Base-by-base conservation (phyloP, 441 rosid genomes). In the Bruguiera hainesii region DNA sequence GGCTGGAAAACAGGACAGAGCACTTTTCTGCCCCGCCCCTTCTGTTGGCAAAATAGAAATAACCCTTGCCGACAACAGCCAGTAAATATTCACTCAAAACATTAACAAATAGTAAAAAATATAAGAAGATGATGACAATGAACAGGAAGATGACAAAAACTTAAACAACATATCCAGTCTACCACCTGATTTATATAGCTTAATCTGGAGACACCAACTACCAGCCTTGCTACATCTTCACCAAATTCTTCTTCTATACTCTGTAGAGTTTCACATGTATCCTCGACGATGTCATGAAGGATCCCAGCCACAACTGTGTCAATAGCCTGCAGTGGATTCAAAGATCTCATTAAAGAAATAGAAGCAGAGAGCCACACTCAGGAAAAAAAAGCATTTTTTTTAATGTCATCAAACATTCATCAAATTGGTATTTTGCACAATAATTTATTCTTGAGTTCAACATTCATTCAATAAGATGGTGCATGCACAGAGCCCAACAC, bases 271-370 rank as follows among this genome's bases (percentile, higher is more conserved):
- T 84, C 80, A 71, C 71, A 9, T 7, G 90, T 75, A 75, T 89
- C 95, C 67, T 89, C 89, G 42, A 86, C 73, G 18, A 86, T 83
- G 58, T 89, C 91, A 71, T 89, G 95, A 71, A 89, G 88, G 79
- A 86, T 81, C 72, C 89, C 91, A 70, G 87, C 89, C 72, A 88
- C 89, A 61, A 88, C 85, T 9, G 95, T 83, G 68, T 84, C 82
- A 63, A 85, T 73, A 62, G 95, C 91, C 95, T 88, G 76, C 53
- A 63, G 64, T 30, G 66, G 55, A 68, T 35, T 53, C 19, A 19
- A 37, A 31, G 29, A 60, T 66, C 62, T 68, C 64, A 63, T 42
- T n/a, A 23, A 23, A 53, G 29, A 5, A 3, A 53, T 53, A 53
- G 16, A 11, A 21, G 15, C 15, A 53, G 28, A 20, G 23, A 21